Conservation (phyloP, 73 alveolate genomes). For the Paramecium bursaria region DNA sequence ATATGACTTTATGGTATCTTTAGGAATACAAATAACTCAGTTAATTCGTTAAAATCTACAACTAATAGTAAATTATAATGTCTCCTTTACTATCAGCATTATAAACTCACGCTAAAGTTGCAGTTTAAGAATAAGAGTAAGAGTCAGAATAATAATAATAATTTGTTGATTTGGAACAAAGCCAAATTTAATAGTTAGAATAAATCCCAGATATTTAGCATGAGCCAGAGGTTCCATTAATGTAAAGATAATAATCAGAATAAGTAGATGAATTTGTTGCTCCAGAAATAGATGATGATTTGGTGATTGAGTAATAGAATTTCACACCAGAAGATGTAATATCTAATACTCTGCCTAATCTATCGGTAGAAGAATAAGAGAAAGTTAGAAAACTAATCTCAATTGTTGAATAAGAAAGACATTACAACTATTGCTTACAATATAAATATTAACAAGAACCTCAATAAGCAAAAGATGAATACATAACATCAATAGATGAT, state of each 20-base stretch:
- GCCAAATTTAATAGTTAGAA: neutral
- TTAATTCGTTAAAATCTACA: constrained; percentile 18
- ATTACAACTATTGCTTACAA: neutral
- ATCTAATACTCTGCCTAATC: constrained; percentile 14
- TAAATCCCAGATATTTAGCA: constrained; percentile 7
- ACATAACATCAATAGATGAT: neutral
- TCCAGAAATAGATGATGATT: constrained; percentile 29
- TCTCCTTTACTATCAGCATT: constrained; percentile 16
- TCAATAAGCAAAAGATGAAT: constrained; percentile 49
- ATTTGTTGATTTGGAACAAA: neutral
- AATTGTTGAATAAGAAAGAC: constrained; percentile 23
- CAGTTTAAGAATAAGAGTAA: neutral
- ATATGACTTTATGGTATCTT: constrained; percentile 29
- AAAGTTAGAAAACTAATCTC: constrained; percentile 35
- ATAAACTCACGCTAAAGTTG: neutral
- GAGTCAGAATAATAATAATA: neutral
- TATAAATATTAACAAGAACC: constrained; percentile 50
- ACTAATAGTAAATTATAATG: neutral
- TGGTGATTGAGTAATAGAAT: neutral
- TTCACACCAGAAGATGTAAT: constrained; percentile 34
- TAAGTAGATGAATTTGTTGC: constrained; percentile 19
- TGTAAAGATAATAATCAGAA: neutral
- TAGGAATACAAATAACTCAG: neutral
- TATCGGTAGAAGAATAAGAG: constrained; percentile 10
- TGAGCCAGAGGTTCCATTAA: constrained; percentile 1